Evolutionary conservation across 1,284 basidiomycete species (phyloP).

Genomic region (Cystobasidiaceae sp.): DNA sequence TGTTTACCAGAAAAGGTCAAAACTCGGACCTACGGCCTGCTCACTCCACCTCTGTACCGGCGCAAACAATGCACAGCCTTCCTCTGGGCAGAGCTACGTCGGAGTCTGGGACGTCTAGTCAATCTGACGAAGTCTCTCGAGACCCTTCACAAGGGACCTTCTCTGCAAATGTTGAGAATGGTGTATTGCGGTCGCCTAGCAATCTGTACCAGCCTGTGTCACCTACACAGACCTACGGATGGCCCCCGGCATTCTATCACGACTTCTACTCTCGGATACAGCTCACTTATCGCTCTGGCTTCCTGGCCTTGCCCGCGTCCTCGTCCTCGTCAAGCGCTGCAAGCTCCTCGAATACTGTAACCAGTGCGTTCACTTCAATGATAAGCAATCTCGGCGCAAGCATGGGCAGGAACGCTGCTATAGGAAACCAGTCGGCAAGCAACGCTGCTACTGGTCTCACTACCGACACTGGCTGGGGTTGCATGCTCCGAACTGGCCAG

Average conservation of each 20-base stretch:
- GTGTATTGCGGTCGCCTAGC: not conserved
- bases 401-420: slow-evolving; percentile 49
- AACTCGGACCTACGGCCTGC: no score
- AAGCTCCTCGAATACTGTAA: not conserved
- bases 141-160: not conserved
- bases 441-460: slow-evolving; percentile 68
- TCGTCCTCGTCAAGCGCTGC: slow-evolving; percentile 42
- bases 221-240: slow-evolving; percentile 44
- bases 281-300: slow-evolving; percentile 88
- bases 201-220: no score
- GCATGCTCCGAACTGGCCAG: slow-evolving; percentile 94
- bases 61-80: no score
- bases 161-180: not conserved
- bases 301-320: slow-evolving; percentile 73
- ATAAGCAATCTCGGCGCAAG: slow-evolving; percentile 44
- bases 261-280: slow-evolving; percentile 84
- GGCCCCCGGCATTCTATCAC: slow-evolving; percentile 77
- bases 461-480: slow-evolving; percentile 95
- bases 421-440: slow-evolving; percentile 49
- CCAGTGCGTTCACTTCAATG: slow-evolving; percentile 32
- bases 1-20: no score
- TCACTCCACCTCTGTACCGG: no score
- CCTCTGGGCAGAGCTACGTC: no score
- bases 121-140: no score
- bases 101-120: no score